A percentile compares a stretch with the other conserved stretches of the same genome.
Evolutionary conservation across 108 stramenopile species (phyloP).

Genomic region (Hondaea fermentalgiana): DNA sequence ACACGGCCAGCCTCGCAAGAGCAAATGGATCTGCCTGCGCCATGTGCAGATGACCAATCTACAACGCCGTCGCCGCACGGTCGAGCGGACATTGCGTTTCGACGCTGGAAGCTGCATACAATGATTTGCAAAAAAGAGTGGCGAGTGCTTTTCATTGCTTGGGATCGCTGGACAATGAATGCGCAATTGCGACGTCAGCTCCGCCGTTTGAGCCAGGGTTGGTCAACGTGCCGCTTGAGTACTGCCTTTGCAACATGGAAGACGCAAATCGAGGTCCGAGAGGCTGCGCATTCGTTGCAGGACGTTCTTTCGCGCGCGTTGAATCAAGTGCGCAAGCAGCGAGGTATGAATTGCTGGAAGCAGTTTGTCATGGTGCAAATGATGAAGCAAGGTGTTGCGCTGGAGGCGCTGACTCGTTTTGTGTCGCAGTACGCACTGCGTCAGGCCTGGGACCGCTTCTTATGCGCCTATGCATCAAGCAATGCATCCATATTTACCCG

Average conservation of each 20-base stretch:
- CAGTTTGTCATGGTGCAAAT: background rate
- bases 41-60: too few relatives aligned
- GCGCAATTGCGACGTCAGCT: background rate
- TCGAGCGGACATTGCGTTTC: background rate
- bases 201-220: background rate
- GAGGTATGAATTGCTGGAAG: background rate
- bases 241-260: background rate
- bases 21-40: too few relatives aligned
- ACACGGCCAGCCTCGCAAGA: too few relatives aligned
- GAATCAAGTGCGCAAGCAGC: background rate
- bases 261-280: background rate
- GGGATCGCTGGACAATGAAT: background rate
- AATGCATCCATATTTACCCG: background rate
- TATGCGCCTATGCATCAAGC: background rate
- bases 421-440: background rate
- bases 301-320: background rate
- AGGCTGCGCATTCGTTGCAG: background rate
- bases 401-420: background rate
- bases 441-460: background rate
- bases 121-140: background rate
- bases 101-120: background rate
- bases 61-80: background rate
- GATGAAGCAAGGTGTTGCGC: background rate
- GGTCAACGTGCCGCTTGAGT: background rate
- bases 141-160: background rate